Evolutionary conservation across 305 asterid genomes (phyloP), one percentile per base, ranked within the genome.

Genomic region (Plantago rigida): DNA sequence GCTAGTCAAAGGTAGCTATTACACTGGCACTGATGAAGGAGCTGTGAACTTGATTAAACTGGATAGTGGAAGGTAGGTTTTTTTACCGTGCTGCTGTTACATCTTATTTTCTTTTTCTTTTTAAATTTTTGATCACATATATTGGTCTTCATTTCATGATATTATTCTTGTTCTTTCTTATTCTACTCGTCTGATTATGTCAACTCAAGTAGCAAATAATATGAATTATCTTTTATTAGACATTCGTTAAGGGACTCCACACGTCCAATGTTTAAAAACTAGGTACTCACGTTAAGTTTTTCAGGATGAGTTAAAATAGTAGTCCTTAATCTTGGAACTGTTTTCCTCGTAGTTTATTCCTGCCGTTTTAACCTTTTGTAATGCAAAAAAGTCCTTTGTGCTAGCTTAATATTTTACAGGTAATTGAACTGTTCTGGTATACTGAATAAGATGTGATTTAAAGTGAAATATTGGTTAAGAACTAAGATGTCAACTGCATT

Each of bases 1-100:
- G 87, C 89, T 92, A 56, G 97, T 92, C 53, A 92, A 88, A 71
- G 99, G 99, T 65, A 92, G 96, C 71, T 86, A 92, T 69, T 89
- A 84, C 75, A 92, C 97, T 59, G 95, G 97, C 71, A 84, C 96
- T 17, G 99, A 92, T 74, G 96, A 92, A 64, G 99, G 97, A 77
- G 99, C 97, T 72, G 94, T 92, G 64, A 86, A 82, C 77, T 77
- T 92, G 82, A 83, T 92, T 67, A 92, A 82, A 82, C 73, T 92
- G 78, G 97, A 84, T 67, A 79, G 80, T 59, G 97, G 95, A 74
- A 84, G 99, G 99, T 89, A 84, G 44, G 46, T 14, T 52, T 31
- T 31, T 4, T 5, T 31, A 4, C 5, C 4, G 7, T 31, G 39
- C 7, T 73, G 59, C 57, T 52, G 55, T 65, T 56, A 13, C 65